phyloP scores from a whole-genome alignment of 192 early-diverging fungal species.

The Coemansia sp. region DNA sequence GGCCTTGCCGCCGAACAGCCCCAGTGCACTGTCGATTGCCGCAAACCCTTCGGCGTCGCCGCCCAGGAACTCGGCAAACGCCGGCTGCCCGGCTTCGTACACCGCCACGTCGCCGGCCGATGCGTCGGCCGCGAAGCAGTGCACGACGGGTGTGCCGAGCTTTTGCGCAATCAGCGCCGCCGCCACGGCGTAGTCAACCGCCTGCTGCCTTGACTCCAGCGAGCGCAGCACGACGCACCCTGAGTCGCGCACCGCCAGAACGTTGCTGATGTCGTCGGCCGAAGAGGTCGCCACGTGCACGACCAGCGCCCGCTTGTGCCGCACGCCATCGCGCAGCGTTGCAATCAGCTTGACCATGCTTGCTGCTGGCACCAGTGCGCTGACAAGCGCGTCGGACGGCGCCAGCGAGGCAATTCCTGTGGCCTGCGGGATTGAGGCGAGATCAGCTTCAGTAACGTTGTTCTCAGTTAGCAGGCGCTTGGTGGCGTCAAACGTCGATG shows the following conservation, averaged over 20 bases:
- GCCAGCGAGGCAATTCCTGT: slow-evolving; percentile 19
- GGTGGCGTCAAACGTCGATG: neutral
- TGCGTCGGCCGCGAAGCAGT: slow-evolving; percentile 55
- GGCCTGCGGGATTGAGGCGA: slow-evolving; percentile 20
- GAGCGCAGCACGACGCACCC: slow-evolving; percentile 81
- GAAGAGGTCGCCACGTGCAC: slow-evolving; percentile 33
- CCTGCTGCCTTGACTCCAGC: slow-evolving; percentile 64
- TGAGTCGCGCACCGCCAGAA: slow-evolving; percentile 71
- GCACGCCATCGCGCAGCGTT: slow-evolving; percentile 28
- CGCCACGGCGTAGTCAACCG: slow-evolving; percentile 77
- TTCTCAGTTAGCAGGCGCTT: slow-evolving; percentile 13
- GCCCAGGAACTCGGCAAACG: slow-evolving; percentile 6
- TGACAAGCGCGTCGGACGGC: neutral
- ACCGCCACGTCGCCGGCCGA: slow-evolving; percentile 30
- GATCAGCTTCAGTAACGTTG: neutral
- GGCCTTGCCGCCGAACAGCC: slow-evolving; percentile 14
- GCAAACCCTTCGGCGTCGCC: slow-evolving; percentile 3
- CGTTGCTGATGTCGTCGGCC: slow-evolving; percentile 50
- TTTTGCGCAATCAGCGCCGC: slow-evolving; percentile 70
- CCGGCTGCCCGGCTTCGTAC: slow-evolving; percentile 22
- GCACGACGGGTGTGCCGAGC: slow-evolving; percentile 60
- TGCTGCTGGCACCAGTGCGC: slow-evolving; percentile 16
- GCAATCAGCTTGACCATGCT: slow-evolving; percentile 39
- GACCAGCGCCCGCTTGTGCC: slow-evolving; percentile 19
- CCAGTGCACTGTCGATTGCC: slow-evolving; percentile 20